Conservation (phyloP, 768 basidiomycete species). For the Agaricus blazei region DNA sequence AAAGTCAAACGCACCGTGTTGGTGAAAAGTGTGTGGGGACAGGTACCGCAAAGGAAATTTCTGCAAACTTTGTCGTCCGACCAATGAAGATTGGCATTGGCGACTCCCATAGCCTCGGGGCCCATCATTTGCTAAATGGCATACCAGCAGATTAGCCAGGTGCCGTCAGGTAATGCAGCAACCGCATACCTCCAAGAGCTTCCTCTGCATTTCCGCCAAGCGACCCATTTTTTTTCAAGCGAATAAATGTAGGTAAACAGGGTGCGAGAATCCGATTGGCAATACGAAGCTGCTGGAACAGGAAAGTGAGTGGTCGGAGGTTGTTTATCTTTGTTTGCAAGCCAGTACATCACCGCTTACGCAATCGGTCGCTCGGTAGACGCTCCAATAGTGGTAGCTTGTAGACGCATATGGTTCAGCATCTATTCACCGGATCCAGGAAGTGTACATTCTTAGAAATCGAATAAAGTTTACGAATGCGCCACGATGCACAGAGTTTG, state of each 20-base stretch:
- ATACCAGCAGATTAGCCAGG: neutral
- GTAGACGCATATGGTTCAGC: neutral
- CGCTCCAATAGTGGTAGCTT: neutral
- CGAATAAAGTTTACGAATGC: no score
- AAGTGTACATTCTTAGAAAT: no score
- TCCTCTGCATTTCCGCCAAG: constrained; percentile 96
- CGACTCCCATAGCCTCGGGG: constrained; percentile 98
- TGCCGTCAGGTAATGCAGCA: neutral
- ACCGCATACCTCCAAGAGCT: constrained; percentile 56
- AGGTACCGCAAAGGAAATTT: constrained; percentile 98
- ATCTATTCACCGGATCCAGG: no score
- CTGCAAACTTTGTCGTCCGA: constrained; percentile 97
- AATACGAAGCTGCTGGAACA: neutral
- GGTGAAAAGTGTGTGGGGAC: constrained; percentile 95
- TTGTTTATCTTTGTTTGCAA: constrained; percentile 15
- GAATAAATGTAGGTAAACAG: neutral
- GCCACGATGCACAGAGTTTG: neutral
- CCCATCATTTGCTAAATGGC: constrained; percentile 95
- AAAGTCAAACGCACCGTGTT: constrained; percentile 72
- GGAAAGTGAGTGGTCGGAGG: neutral
- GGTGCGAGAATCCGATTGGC: neutral
- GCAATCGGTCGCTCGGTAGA: neutral
- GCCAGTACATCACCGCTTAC: neutral
- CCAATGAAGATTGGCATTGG: constrained; percentile 89
- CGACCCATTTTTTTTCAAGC: constrained; percentile 66